Evolutionary conservation across 768 basidiomycete genomes (phyloP), one percentile per base, ranked within the genome.

Genomic region (Hericium coralloides): DNA sequence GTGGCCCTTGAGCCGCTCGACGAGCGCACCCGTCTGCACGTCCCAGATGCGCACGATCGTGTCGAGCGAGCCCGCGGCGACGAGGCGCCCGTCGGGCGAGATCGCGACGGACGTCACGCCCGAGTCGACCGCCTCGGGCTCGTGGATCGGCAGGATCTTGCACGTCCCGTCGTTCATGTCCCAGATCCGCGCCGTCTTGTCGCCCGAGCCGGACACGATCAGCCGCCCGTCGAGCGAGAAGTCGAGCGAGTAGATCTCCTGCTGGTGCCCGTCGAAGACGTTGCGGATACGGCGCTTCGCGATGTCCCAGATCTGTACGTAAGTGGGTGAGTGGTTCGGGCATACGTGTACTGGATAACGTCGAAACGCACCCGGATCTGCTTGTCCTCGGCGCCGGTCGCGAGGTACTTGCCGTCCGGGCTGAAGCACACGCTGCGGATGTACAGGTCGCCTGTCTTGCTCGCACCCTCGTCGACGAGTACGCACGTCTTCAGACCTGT

Each of bases 201-300:
- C 91, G 2, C 93, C 92, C 0, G 90, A 93, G 15, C 93, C 94
- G 3, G 91, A 93, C 10, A 94, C 90, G 61, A 95, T 86, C 63
- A 88, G 78, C 4, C 84, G 78, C 7, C 94, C 93, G 63, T 94
- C 89, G n/a, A 77, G 72, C 2, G 91, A 90, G 71, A 94, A 95
- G 69, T 90, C 92, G 60, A 97, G 84, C 1, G 92, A 92, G 71
- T 95, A 95, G 65, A 97, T 93, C 66, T 95, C 94, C 66, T 92
- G 89, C 65, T 84, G 83, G 72, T 97, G 94, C 4, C 94, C 94
- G 61, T 89, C 84, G 64, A 95, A 92, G 10, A 89, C 74, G 60
- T 81, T 85, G 56, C 85, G 81, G 66, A 95, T 90, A 38, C 81
- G 80, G 64, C 86, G 85, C 65, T 83, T 85, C 49, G 78, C 78